phyloP scores from a whole-genome alignment of 768 basidiomycete species.

The Podaxis sp. region DNA sequence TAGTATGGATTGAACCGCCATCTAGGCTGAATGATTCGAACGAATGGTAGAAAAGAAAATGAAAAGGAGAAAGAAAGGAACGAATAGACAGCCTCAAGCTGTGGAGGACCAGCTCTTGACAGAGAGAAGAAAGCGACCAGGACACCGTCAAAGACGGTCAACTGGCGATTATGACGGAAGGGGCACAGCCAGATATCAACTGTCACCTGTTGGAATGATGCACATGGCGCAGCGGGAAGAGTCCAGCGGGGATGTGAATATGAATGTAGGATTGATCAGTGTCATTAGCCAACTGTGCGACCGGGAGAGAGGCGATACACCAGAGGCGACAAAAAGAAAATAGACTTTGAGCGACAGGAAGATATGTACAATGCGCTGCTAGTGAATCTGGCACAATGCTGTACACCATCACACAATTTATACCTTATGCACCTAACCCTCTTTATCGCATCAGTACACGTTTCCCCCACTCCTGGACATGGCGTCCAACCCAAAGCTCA shows the following conservation, averaged over 20 bases:
- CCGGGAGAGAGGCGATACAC: too few relatives aligned
- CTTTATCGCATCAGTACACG: background rate
- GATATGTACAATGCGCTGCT: too few relatives aligned
- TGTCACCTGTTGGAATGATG: constrained; percentile 1
- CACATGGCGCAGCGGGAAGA: background rate
- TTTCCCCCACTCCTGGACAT: constrained; percentile 11
- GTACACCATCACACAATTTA: background rate
- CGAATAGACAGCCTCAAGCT: constrained; percentile 9
- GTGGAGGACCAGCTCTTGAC: constrained; percentile 9
- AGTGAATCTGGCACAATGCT: too few relatives aligned
- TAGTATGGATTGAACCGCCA: constrained; percentile 42
- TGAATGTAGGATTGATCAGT: too few relatives aligned
- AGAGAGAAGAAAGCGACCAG: background rate
- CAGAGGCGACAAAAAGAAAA: too few relatives aligned
- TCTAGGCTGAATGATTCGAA: constrained; percentile 32
- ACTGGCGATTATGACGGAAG: background rate
- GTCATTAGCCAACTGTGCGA: too few relatives aligned
- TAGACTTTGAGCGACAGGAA: too few relatives aligned
- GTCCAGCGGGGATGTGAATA: background rate
- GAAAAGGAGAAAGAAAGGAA: constrained; percentile 16
- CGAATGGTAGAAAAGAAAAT: constrained; percentile 18
- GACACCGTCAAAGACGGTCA: background rate
- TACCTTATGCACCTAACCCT: background rate
- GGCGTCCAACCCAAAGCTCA: constrained; percentile 19
- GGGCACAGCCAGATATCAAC: background rate